Percentiles rank a stretch among this genome's conserved stretches.
Evolutionary conservation across 2,329 filamentous ascomycete species (phyloP).

Genomic region (Thelonectria discophora): DNA sequence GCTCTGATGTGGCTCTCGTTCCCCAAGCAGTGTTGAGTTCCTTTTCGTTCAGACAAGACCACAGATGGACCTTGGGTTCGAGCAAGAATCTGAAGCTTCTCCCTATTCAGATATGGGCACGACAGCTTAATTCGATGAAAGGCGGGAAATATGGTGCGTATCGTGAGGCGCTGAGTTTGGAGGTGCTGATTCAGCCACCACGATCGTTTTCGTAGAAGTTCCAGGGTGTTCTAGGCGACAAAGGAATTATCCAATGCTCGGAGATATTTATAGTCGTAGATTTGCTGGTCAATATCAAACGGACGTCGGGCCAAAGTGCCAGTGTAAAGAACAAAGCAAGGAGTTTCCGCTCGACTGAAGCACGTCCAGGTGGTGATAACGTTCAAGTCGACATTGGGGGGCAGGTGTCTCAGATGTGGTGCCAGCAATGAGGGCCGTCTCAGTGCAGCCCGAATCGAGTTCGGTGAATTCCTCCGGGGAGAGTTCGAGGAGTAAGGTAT

Average conservation of each 20-base stretch:
- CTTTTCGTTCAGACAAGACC: slow-evolving; percentile 11
- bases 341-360: no score
- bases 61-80: neutral
- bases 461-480: neutral
- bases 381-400: neutral
- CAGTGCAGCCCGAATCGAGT: neutral
- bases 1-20: neutral
- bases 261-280: neutral
- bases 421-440: neutral
- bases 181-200: neutral
- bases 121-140: neutral
- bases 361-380: neutral
- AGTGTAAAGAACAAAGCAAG: no score
- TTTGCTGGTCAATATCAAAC: neutral
- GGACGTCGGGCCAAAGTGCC: no score
- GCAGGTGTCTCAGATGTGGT: neutral
- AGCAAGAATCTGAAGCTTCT: neutral
- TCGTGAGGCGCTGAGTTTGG: slow-evolving; percentile 26
- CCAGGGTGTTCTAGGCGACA: neutral
- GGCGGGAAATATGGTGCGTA: slow-evolving; percentile 33
- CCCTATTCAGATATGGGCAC: neutral
- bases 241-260: neutral
- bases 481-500: neutral
- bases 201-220: neutral
- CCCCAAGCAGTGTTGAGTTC: neutral